Conservation (phyloP, 495 filamentous ascomycete genomes). For the Podospora pseudopauciseta region DNA sequence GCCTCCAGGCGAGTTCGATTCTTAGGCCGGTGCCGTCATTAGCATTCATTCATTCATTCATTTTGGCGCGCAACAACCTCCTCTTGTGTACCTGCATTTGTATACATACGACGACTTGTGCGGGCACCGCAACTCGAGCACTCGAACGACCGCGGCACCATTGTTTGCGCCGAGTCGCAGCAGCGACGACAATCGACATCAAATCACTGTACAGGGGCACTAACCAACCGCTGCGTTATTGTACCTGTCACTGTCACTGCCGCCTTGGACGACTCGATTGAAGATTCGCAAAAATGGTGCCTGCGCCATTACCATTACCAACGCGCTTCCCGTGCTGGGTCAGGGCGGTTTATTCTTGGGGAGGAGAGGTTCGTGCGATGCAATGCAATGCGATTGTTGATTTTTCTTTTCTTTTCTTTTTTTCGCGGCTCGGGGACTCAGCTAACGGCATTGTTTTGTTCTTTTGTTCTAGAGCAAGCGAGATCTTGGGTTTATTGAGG, state of each 20-base stretch:
- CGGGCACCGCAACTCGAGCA: too few species aligned
- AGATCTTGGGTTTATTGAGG: slow-evolving; percentile 94
- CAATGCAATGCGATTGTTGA: slow-evolving; percentile 4
- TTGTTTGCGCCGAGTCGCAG: slow-evolving; percentile 1
- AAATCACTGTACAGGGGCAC: slow-evolving; percentile 3
- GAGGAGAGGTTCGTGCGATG: slow-evolving; percentile 69
- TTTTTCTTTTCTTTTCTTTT: slow-evolving; percentile 15
- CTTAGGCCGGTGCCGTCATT: not conserved
- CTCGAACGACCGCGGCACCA: slow-evolving; percentile 1
- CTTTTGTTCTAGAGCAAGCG: slow-evolving; percentile 62
- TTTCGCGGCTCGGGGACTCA: not conserved
- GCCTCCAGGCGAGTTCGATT: not conserved
- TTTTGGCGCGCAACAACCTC: not conserved
- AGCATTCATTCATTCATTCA: not conserved
- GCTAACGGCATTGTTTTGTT: slow-evolving; percentile 10
- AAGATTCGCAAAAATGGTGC: slow-evolving; percentile 38
- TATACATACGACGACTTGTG: not conserved
- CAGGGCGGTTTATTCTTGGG: slow-evolving; percentile 92
- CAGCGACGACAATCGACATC: not conserved
- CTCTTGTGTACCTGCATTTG: not conserved
- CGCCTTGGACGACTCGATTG: not conserved
- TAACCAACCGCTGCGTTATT: not conserved
- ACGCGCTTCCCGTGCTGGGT: slow-evolving; percentile 94
- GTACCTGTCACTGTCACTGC: not conserved
- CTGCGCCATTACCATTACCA: slow-evolving; percentile 64